Evolutionary conservation across 1,139 yeast genomes (phyloP).

Genomic region (Hemisphaericaspora lyxosophila): DNA sequence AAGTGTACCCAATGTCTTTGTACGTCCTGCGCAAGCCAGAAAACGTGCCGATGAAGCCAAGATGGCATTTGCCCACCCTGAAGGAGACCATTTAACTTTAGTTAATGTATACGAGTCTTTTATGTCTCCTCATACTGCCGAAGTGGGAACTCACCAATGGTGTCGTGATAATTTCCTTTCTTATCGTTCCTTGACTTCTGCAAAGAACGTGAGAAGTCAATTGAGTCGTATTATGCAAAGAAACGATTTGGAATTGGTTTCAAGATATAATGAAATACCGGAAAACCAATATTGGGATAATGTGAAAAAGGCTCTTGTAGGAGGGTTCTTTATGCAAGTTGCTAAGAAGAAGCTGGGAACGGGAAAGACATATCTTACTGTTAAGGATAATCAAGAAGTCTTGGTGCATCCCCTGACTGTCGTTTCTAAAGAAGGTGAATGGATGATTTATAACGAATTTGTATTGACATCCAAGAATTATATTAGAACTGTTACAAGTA

Average conservation of each 20-base stretch:
- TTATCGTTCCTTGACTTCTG: conserved; percentile 77
- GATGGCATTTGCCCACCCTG: conserved; percentile 84
- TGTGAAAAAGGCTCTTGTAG: conserved; percentile 79
- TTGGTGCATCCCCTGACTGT: conserved; percentile 92
- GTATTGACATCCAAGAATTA: conserved; percentile 92
- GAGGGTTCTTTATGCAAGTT: conserved; percentile 98
- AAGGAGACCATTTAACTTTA: conserved; percentile 92
- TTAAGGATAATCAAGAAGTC: conserved; percentile 95
- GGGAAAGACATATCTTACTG: conserved; percentile 69
- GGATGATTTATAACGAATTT: conserved; percentile 94
- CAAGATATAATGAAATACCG: conserved; percentile 69
- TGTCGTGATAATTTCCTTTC: conserved; percentile 88
- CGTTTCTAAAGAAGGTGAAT: conserved; percentile 72
- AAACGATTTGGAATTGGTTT: conserved; percentile 68
- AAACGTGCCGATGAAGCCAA: conserved; percentile 93
- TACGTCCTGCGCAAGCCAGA: conserved; percentile 85
- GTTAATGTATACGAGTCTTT: conserved; percentile 87
- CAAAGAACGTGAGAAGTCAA: conserved; percentile 83
- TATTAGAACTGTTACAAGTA: conserved; percentile 89
- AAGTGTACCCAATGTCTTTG: conserved; percentile 91
- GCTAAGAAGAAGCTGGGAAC: conserved; percentile 82
- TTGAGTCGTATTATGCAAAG: conserved; percentile 80
- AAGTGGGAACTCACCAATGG: conserved; percentile 70
- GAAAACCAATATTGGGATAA: conserved; percentile 71
- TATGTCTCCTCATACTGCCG: conserved; percentile 66